Base-by-base conservation (phyloP, 164 flowering plant species). In the Taxillus chinensis region DNA sequence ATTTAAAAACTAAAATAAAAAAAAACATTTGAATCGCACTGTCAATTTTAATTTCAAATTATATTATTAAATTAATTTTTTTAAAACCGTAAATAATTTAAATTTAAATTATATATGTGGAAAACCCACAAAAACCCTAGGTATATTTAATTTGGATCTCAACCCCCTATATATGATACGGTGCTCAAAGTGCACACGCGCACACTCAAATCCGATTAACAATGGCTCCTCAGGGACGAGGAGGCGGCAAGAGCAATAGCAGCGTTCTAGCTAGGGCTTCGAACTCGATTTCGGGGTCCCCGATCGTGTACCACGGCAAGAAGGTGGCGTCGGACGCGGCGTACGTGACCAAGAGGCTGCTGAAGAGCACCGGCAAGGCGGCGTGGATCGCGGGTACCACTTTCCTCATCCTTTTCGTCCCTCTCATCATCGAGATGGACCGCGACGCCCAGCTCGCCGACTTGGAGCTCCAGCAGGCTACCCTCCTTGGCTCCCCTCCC, bases 361-460 rank as follows among this genome's bases (percentile, higher is more conserved):
- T 79, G 17, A 72, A 67, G 58, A 83, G 90, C 78, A 87, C 89
- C 11, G 95, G 90, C 1, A 87, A 78, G 59, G 90, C 95, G 4
- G 87, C 90, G 7, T 87, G 95, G 95, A 75, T 83, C 43, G 82
- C 78, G 42, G 85, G 83, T 7, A 87, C 90, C 9, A 78, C 86
- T 5, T 75, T 82, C 58, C 63, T 87, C 56, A 62, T 87, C 50
- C 71, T 87, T 12, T 78, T 74, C 2, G 78, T 87, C 11, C 95
- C 95, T 2, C 54, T 51, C 27, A 14, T 51, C 17, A n/a, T n/a
- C 54, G 27, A n/a, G 54, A 14, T 51, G 54, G 54, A n/a, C 54
- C 54, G 54, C 27, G 54, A 51, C 7, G 27, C n/a, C 7, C 54
- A 51, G 54, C 5, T 51, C 3, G 27, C 4, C 6, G 54, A 51